These are phyloP conservation scores for Backusella luteola DNA, from an alignment of 192 early-diverging fungal species.

Conservation along the genomic window DNA sequence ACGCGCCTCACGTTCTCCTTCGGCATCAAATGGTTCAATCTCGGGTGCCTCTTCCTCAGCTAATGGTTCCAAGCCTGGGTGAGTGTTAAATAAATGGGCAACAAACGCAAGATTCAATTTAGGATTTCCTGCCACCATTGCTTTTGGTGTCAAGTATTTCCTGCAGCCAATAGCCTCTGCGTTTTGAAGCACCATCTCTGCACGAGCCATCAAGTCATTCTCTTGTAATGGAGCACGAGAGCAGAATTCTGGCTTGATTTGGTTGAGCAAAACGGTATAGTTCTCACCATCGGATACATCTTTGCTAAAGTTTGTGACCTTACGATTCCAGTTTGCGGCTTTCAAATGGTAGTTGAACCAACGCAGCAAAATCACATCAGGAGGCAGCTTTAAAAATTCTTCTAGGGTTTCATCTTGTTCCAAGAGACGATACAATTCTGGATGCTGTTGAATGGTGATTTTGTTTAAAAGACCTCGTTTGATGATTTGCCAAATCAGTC, in stretches of 20 bases:
- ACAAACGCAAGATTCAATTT: constrained; percentile 99
- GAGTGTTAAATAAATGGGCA: constrained; percentile 96
- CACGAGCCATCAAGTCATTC: constrained; percentile 73
- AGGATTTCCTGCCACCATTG: constrained; percentile 91
- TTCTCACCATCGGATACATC: constrained; percentile 96
- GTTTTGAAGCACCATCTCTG: constrained; percentile 87
- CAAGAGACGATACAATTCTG: constrained; percentile 94
- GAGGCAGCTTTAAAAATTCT: constrained; percentile 90
- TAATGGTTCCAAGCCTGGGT: constrained; percentile 91
- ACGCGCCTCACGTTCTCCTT: constrained; percentile 84
- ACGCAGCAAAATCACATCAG: constrained; percentile 94
- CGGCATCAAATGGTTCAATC: constrained; percentile 80
- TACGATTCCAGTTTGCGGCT: constrained; percentile 75
- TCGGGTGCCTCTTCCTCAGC: constrained; percentile 89
- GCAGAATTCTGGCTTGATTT: constrained; percentile 84
- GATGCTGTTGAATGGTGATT: constrained; percentile 98
- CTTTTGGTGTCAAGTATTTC: constrained; percentile 92
- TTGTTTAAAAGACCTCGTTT: constrained; percentile 95
- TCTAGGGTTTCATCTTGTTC: constrained; percentile 92
- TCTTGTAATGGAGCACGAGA: constrained; percentile 79
- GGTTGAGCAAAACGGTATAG: constrained; percentile 92
- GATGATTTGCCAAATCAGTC: constrained; percentile 99
- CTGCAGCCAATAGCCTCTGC: constrained; percentile 92
- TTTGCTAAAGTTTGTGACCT: constrained; percentile 85
- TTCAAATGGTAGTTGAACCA: constrained; percentile 99